Evolutionary conservation across 2,329 filamentous ascomycete genomes (phyloP).

Genomic region (Lachnellula subtilissima): DNA sequence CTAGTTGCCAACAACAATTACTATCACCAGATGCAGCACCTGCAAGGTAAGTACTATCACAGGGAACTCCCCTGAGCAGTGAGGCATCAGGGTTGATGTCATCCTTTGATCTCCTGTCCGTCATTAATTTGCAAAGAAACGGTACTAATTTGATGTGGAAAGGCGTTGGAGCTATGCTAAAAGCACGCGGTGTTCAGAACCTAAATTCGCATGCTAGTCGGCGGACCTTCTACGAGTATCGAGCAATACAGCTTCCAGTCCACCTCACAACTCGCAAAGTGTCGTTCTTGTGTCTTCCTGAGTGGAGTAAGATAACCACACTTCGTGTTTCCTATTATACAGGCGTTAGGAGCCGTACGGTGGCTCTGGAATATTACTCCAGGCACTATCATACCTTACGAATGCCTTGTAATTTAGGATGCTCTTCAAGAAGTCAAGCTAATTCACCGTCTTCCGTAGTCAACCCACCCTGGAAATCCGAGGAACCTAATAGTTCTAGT

Average conservation of each 20-base stretch:
- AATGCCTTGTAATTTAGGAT: no score
- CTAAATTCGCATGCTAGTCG: conserved; percentile 5
- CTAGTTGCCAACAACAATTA: conserved; percentile 7
- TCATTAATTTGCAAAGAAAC: no score
- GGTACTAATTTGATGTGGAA: no score
- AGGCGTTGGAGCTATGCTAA: conserved; percentile 9
- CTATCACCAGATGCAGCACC: conserved; percentile 1
- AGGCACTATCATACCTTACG: no score
- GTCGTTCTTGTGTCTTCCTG: conserved; percentile 3
- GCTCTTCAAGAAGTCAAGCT: no score
- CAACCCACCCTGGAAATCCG: conserved; percentile 7
- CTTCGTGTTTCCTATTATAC: no score
- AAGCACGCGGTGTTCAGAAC: conserved; percentile 3
- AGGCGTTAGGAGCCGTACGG: no score
- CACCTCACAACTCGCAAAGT: conserved; percentile 3
- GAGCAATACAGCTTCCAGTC: conserved; percentile 5
- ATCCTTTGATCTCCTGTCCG: no score
- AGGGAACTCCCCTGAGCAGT: no score
- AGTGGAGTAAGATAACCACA: conserved; percentile 2
- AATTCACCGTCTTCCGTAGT: background rate
- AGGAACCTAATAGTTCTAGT: conserved; percentile 5
- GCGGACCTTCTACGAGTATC: conserved; percentile 12
- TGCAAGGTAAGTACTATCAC: background rate
- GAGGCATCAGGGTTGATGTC: no score
- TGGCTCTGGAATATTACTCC: no score